Evolutionary conservation across 495 filamentous ascomycete species (phyloP).

Genomic region (Aspergillus saccharolyticus): DNA sequence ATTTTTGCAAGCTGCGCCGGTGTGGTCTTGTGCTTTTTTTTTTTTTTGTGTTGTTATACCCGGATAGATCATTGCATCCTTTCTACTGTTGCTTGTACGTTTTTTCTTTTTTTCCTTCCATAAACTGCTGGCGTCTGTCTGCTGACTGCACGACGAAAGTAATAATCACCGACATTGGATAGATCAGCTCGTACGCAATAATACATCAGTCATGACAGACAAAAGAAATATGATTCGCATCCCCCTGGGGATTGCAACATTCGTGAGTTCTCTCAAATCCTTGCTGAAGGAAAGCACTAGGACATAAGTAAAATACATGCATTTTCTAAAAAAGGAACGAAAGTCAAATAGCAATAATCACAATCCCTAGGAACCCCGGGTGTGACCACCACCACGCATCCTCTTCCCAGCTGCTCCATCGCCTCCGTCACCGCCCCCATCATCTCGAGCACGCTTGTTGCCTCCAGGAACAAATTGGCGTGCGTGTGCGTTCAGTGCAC

Average conservation of each 20-base stretch:
- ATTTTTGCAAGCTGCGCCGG: no score
- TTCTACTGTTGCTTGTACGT: neutral
- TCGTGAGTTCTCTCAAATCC: neutral
- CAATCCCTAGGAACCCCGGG: constrained; percentile 26
- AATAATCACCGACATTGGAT: no score
- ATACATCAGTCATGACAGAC: neutral
- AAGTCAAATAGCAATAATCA: constrained; percentile 3
- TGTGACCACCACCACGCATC: constrained; percentile 46
- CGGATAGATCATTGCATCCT: neutral
- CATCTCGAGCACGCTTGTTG: constrained; percentile 62
- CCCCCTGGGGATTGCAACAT: neutral
- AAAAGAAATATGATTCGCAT: constrained; percentile 4
- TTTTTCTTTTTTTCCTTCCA: no score
- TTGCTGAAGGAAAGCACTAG: constrained; percentile 13
- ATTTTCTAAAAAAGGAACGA: neutral
- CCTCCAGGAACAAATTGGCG: constrained; percentile 59
- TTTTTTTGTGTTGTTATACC: neutral
- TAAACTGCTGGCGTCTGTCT: no score
- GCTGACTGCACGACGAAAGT: no score
- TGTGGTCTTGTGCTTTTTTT: neutral
- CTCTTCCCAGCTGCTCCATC: constrained; percentile 47
- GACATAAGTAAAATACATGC: constrained; percentile 14
- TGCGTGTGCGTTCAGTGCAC: constrained; percentile 47
- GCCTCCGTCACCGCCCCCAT: constrained; percentile 44
- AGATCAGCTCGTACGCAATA: no score